These are phyloP conservation scores for Eudorina sp. DNA, from an alignment of 139 green algal species.

Conservation along the genomic window DNA sequence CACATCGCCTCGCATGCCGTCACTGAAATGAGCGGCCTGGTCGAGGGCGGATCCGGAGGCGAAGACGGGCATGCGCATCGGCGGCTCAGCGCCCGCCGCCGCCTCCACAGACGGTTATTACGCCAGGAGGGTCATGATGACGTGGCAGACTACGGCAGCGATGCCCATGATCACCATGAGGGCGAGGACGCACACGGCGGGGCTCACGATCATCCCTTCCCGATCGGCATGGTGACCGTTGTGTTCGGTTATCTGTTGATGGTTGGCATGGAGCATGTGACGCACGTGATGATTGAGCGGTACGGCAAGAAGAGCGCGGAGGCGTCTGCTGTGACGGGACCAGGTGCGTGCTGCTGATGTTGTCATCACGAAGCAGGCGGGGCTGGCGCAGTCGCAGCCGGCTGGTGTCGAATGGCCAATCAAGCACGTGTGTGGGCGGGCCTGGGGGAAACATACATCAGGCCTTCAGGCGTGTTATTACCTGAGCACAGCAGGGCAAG, in stretches of 20 bases:
- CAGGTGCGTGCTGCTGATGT: too few species aligned
- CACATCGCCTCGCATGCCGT: slow-evolving; percentile 54
- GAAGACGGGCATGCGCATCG: too few species aligned
- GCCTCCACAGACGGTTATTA: not conserved
- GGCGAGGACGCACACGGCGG: not conserved
- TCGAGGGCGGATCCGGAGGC: not conserved
- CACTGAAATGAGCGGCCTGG: not conserved
- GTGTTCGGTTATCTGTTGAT: slow-evolving; percentile 42
- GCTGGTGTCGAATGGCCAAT: too few species aligned
- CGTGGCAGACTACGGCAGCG: not conserved
- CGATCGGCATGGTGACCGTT: not conserved
- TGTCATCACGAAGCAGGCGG: too few species aligned
- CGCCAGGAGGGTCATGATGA: not conserved
- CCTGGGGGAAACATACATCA: too few species aligned
- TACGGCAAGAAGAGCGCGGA: not conserved
- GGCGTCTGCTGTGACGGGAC: not conserved
- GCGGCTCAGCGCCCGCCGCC: too few species aligned
- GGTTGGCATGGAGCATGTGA: not conserved
- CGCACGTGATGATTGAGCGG: not conserved
- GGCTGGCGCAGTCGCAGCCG: too few species aligned
- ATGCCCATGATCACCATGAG: not conserved
- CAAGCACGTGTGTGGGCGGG: too few species aligned
- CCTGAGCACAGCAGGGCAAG: too few species aligned
- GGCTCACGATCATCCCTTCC: not conserved
- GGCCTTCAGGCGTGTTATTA: too few species aligned